A percentile compares a stretch with the other conserved stretches of the same genome.
Evolutionary conservation across 371 early-diverging fungal species (phyloP).

Genomic region (Apophysomyces sp.): DNA sequence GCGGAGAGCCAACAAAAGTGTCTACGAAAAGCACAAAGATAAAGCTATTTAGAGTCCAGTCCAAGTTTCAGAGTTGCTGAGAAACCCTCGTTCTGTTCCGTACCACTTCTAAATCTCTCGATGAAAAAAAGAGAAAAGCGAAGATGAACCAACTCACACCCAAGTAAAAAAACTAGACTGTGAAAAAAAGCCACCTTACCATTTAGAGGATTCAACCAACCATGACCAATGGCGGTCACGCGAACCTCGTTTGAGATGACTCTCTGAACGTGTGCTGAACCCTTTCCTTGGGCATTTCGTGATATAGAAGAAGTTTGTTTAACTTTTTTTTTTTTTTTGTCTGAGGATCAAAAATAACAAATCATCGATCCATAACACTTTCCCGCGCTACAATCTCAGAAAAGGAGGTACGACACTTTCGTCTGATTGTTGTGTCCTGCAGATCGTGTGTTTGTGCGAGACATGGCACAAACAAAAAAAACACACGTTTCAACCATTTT

Average conservation of each 20-base stretch:
- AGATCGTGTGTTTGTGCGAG: not conserved
- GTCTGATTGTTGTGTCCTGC: not conserved
- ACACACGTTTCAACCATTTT: not conserved
- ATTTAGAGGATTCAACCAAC: not conserved
- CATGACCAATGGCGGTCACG: not conserved
- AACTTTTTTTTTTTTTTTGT: too few relatives aligned
- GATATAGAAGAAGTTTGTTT: too few relatives aligned
- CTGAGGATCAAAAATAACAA: too few relatives aligned
- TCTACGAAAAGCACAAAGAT: not conserved
- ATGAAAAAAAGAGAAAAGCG: not conserved
- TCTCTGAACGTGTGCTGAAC: not conserved
- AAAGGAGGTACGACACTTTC: too few relatives aligned
- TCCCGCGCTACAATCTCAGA: too few relatives aligned
- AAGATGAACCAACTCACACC: not conserved
- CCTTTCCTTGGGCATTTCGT: not conserved
- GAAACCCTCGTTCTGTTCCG: not conserved
- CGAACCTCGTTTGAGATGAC: not conserved
- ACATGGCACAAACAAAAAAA: not conserved
- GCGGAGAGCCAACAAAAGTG: constrained; percentile 5
- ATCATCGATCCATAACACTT: too few relatives aligned
- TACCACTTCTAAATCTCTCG: not conserved
- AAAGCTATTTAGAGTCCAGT: not conserved
- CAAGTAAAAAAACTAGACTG: not conserved
- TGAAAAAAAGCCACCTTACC: not conserved
- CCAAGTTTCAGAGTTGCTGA: not conserved